These are phyloP conservation scores for Chaetomiaceae sp. DNA, from an alignment of 2,329 filamentous ascomycete species.

Conservation along the genomic window DNA sequence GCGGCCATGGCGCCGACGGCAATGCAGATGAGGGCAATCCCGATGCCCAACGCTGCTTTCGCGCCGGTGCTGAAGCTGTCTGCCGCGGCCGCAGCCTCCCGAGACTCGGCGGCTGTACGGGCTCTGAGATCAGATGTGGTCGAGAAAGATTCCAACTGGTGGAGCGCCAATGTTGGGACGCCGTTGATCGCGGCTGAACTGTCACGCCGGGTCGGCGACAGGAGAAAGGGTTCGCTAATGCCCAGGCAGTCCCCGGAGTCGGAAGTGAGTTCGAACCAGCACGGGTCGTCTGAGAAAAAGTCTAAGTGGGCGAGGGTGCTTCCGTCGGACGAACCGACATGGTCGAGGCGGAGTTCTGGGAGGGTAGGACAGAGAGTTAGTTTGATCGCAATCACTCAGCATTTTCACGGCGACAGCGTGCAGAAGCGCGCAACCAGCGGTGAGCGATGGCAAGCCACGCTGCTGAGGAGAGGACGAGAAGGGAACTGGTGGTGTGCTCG, in stretches of 20 bases:
- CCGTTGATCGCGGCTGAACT: constrained; percentile 5
- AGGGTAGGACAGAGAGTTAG: constrained; percentile 8
- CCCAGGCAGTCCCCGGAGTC: constrained; percentile 20
- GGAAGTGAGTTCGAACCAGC: constrained; percentile 26
- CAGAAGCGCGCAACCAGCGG: neutral
- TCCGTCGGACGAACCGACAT: constrained; percentile 21
- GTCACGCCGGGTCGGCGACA: constrained; percentile 15
- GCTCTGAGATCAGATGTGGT: neutral
- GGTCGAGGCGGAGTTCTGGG: constrained; percentile 20
- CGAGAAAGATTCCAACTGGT: neutral
- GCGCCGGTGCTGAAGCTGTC: constrained; percentile 24
- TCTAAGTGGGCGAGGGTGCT: constrained; percentile 21
- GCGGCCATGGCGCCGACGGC: constrained; percentile 25
- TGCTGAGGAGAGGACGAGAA: neutral
- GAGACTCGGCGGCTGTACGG: constrained; percentile 10
- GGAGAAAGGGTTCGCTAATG: constrained; percentile 18
- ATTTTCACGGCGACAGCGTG: constrained; percentile 5
- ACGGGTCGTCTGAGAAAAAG: constrained; percentile 24
- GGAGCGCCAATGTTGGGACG: neutral
- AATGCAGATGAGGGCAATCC: constrained; percentile 22
- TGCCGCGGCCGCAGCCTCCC: constrained; percentile 9
- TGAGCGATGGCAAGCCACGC: constrained; percentile 1
- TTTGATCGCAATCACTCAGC: constrained; percentile 20
- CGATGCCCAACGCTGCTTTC: constrained; percentile 24
- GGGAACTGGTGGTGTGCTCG: constrained; percentile 5